Conservation (phyloP, 2,329 filamentous ascomycete genomes). For the Aspergillus sp. region DNA sequence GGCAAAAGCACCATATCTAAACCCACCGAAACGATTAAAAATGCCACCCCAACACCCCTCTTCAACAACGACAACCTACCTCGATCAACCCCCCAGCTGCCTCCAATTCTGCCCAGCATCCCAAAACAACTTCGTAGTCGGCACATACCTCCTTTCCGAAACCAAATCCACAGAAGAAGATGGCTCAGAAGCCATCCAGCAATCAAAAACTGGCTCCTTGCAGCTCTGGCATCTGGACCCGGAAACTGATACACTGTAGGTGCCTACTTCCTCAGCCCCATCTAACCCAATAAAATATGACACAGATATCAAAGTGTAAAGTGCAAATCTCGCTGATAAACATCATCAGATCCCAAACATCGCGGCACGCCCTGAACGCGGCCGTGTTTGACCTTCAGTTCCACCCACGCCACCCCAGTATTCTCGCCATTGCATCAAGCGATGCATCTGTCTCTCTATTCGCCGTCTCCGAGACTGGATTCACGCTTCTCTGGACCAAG, state of each 20-base stretch:
- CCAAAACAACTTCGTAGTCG: constrained; percentile 70
- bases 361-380: constrained; percentile 64
- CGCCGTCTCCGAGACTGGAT: constrained; percentile 27
- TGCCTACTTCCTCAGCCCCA: not conserved
- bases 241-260: constrained; percentile 27
- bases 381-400: constrained; percentile 88
- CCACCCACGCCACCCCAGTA: constrained; percentile 54
- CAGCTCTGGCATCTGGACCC: constrained; percentile 61
- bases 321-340: not conserved
- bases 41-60: constrained; percentile 24
- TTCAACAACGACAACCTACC: constrained; percentile 36
- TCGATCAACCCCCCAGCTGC: constrained; percentile 47
- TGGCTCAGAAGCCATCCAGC: constrained; percentile 36
- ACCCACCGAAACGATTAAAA: not conserved
- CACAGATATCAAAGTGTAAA: too few species aligned
- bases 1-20: not conserved
- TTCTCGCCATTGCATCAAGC: constrained; percentile 76
- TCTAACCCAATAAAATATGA: not conserved
- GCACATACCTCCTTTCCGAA: constrained; percentile 72
- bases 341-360: constrained; percentile 51
- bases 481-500: constrained; percentile 44
- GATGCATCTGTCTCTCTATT: constrained; percentile 53
- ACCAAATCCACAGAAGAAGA: constrained; percentile 26
- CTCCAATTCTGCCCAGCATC: constrained; percentile 46
- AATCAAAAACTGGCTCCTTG: constrained; percentile 72